These are phyloP conservation scores for Arxiozyma telluris DNA, from an alignment of 1,139 yeast species.

Conservation along the genomic window DNA sequence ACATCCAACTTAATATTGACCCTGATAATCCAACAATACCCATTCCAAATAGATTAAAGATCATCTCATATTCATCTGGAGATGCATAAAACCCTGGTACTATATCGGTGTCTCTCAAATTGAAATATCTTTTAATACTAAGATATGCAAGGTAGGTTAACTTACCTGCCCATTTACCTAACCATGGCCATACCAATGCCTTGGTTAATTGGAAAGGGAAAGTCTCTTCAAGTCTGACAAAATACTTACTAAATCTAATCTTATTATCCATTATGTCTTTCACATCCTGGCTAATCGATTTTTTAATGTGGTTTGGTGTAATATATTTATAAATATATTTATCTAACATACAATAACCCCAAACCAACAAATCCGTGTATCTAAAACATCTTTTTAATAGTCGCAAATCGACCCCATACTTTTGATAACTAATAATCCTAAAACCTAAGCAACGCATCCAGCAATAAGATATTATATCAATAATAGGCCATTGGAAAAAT, in stretches of 20 bases:
- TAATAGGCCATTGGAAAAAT: no score
- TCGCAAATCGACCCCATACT: not conserved
- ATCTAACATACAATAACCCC: not conserved
- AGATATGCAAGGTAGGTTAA: not conserved
- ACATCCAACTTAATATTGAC: not conserved
- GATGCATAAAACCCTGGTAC: slow-evolving; percentile 13
- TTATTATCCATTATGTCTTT: not conserved
- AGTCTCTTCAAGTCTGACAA: not conserved
- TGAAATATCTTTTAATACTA: slow-evolving; percentile 1
- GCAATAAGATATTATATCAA: not conserved
- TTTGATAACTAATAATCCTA: not conserved
- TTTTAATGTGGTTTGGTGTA: not conserved
- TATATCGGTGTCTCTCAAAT: slow-evolving; percentile 1
- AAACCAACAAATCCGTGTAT: not conserved
- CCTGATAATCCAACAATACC: slow-evolving; percentile 3
- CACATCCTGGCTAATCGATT: not conserved
- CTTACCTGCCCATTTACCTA: slow-evolving; percentile 6
- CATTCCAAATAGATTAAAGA: slow-evolving; percentile 31
- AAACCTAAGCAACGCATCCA: not conserved
- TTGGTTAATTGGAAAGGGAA: not conserved
- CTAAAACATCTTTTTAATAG: not conserved
- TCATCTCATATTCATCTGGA: slow-evolving; percentile 35
- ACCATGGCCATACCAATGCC: slow-evolving; percentile 9
- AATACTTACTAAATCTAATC: not conserved
- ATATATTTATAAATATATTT: not conserved